Evolutionary conservation across 768 basidiomycete species (phyloP), one percentile per base, ranked within the genome.

Genomic region (Hydnomerulius pinastri): DNA sequence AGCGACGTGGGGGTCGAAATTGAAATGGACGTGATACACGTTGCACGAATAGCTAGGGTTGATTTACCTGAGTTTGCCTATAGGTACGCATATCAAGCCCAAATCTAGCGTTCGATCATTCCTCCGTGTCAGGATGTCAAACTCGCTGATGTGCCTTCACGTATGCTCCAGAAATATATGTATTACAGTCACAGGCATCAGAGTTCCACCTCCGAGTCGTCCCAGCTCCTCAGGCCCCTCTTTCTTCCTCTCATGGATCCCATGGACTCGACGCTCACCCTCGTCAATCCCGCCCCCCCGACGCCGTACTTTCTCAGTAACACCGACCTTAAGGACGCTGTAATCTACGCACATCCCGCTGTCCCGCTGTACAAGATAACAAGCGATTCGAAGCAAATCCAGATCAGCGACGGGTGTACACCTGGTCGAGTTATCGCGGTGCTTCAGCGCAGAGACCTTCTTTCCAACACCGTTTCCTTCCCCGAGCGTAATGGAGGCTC

Each of bases 221-320:
- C n/a, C n/a, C n/a, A n/a, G n/a, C n/a, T n/a, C n/a, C n/a, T n/a
- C n/a, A n/a, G 18, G 2, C 28, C 33, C 15, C 36, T 25, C 30
- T n/a, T 15, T 4, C 27, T 7, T n/a, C 13, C 38, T n/a, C 12
- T 17, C 41, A 69, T 68, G 66, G 63, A 67, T n/a, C 12, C 17
- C 41, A 69, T 68, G 66, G 63, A 67, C 44, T 68, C 66, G 10
- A 13, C 59, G 12, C 10, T 49, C 38, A 68, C 66, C 1, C 68
- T 68, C 37, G 68, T 68, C 12, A 55, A 44, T 30, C 42, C 48
- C 9, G 3, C 45, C 6, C 63, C 63, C 17, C 66, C 68, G 20
- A 69, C 61, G 11, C 1, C 46, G 33, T 69, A 69, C 55, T 68
- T 54, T 33, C 25, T 68, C 30, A 66, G 61, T 43, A 56, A 53